These are phyloP conservation scores for Lachnum nothofagi DNA, from an alignment of 2,329 filamentous ascomycete genomes.

Conservation along the genomic window DNA sequence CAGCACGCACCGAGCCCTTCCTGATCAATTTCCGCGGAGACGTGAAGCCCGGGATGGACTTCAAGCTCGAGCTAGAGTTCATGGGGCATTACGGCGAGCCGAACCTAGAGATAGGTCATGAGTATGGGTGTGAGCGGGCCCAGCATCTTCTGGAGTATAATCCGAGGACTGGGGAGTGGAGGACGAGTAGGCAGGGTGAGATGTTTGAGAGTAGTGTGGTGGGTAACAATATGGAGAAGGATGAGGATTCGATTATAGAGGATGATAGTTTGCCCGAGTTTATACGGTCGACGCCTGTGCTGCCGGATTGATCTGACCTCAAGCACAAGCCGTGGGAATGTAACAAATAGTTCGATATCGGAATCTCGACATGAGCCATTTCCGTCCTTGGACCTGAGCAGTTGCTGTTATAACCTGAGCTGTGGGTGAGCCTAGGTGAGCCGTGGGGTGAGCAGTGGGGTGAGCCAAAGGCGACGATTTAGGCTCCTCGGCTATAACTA, in stretches of 20 bases:
- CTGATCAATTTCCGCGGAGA: slow-evolving; percentile 33
- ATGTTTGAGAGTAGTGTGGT: not conserved
- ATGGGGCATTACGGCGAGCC: slow-evolving; percentile 46
- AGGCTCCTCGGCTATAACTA: slow-evolving; percentile 1
- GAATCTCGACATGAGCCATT: too few relatives aligned
- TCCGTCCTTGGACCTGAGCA: too few relatives aligned
- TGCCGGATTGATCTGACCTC: too few relatives aligned
- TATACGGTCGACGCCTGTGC: not conserved
- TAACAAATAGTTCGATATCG: too few relatives aligned
- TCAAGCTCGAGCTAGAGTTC: slow-evolving; percentile 41
- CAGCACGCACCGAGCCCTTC: slow-evolving; percentile 37
- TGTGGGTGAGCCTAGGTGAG: too few relatives aligned
- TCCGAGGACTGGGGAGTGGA: slow-evolving; percentile 19
- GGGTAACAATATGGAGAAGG: not conserved
- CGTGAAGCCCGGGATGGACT: slow-evolving; percentile 19
- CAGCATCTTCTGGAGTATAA: slow-evolving; percentile 24
- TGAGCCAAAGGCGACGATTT: not conserved
- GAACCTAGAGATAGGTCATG: slow-evolving; percentile 32
- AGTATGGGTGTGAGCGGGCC: slow-evolving; percentile 7
- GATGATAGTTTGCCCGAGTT: not conserved
- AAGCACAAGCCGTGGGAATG: too few relatives aligned
- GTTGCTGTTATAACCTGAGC: too few relatives aligned
- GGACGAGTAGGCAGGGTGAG: not conserved
- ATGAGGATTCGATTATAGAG: not conserved
- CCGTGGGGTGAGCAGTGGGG: too few relatives aligned